A percentile compares a stretch with the other conserved stretches of the same genome.
Conservation (phyloP, 176 grass and related monocot genomes). For the Oryza officinalis region DNA sequence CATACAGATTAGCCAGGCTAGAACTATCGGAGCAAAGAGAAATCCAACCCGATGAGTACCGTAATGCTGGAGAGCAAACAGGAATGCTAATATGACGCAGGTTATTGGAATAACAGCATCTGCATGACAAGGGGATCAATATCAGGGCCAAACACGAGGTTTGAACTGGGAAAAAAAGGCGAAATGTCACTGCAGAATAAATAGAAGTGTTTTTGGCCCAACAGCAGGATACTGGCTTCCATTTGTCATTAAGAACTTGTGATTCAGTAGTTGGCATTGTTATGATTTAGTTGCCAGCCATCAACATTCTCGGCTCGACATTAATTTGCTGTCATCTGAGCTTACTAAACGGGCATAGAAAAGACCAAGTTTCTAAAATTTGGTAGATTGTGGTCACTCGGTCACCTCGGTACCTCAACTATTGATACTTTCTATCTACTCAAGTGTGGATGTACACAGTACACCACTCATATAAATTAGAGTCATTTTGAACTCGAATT, state of each 20-base stretch:
- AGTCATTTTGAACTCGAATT: neutral
- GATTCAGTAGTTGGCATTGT: neutral
- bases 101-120: constrained; percentile 94
- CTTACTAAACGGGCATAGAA: neutral
- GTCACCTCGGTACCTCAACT: neutral
- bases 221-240: neutral
- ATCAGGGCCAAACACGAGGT: neutral
- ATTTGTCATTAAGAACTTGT: neutral
- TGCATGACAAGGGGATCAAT: constrained; percentile 45
- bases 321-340: neutral
- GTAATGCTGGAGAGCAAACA: constrained; percentile 95
- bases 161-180: neutral
- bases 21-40: constrained; percentile 84
- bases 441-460: neutral
- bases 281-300: neutral
- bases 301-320: neutral
- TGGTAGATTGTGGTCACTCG: neutral
- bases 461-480: neutral
- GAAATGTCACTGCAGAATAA: neutral
- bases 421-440: neutral
- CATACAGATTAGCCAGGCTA: constrained; percentile 91
- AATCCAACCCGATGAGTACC: constrained; percentile 89
- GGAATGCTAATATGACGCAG: constrained; percentile 80
- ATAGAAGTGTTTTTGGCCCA: constrained; percentile 6
- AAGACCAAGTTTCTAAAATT: neutral